Base-by-base conservation (phyloP, 2,329 filamentous ascomycete species). In the Colletotrichum truncatum region DNA sequence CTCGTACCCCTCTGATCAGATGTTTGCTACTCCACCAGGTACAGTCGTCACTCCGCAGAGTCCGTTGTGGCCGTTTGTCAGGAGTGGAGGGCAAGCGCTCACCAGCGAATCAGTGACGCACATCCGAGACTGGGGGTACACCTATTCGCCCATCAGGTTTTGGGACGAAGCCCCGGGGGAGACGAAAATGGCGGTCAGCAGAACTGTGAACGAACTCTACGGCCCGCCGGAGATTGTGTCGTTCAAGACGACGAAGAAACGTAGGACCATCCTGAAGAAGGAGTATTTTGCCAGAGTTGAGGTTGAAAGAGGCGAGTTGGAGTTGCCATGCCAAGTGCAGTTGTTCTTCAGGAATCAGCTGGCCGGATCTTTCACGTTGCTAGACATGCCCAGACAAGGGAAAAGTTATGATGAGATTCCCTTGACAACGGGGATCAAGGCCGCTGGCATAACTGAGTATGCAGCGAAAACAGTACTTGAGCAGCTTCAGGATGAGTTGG, bases 161-260 rank as follows among this genome's bases (percentile, higher is more conserved):
- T 86, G 87, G 67, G 83, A 80, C 26, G 87, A 88, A 76, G 84
- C 84, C 3, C 78, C 85, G 1, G 82, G 87, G 63, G 81, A 89
- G 69, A 74, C 93, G 45, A 84, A 87, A 36, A 84, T 87, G 0
- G 85, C 88, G 6, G 84, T 92, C 11, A 82, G 86, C 62, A 82
- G 77, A 0, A 84, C 88, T 4, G 84, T 92, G 11, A 82, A 87
- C 62, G 81, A 76, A 1, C 75, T 94, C 4, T 85, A 84, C 69
- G 74, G 65, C 5, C 65, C 65, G 9, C 55, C 10, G 18, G 23
- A 56, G 8, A 34, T 26, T n/a, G 74, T 1, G 3, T 46, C 32
- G 21, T 18, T 3, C 30, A 52, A 4, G 12, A 49, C 30, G 11
- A 11, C 10, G 21, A 61, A 25, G 45, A 46, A 21, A 16, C 55